These are phyloP conservation scores for Hygrophorus pudorinus DNA, from an alignment of 768 basidiomycete genomes.

Conservation along the genomic window DNA sequence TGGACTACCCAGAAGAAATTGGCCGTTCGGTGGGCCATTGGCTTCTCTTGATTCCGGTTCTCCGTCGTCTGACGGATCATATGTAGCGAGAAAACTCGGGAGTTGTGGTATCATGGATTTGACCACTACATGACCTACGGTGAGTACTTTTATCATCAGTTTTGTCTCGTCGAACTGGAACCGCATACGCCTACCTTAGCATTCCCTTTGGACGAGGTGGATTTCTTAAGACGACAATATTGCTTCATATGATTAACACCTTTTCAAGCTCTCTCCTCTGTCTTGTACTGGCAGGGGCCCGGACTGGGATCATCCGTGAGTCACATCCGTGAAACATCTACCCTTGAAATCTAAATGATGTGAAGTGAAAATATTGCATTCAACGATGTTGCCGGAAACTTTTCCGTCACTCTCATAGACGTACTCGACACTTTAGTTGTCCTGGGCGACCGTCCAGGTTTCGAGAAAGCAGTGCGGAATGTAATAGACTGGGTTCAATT, in stretches of 20 bases:
- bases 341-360: slow-evolving; percentile 9
- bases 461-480: slow-evolving; percentile 76
- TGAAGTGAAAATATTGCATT: slow-evolving; percentile 58
- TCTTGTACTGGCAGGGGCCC: slow-evolving; percentile 85
- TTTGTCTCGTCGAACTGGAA: slow-evolving; percentile 8
- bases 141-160: slow-evolving; percentile 19
- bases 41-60: background rate
- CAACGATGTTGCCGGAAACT: slow-evolving; percentile 95
- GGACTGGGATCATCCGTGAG: slow-evolving; percentile 76
- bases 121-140: slow-evolving; percentile 82
- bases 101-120: slow-evolving; percentile 88
- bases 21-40: slow-evolving; percentile 38
- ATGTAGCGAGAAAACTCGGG: slow-evolving; percentile 55
- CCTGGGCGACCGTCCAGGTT: slow-evolving; percentile 67
- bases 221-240: background rate
- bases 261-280: slow-evolving; percentile 67
- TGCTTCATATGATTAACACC: background rate
- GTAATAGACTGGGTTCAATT: slow-evolving; percentile 81
- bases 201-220: slow-evolving; percentile 80
- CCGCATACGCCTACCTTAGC: slow-evolving; percentile 29
- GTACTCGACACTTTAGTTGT: slow-evolving; percentile 86
- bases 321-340: slow-evolving; percentile 8
- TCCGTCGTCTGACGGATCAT: slow-evolving; percentile 2
- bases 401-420: slow-evolving; percentile 74
- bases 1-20: slow-evolving; percentile 55